These are phyloP conservation scores for Heritiera littoralis DNA, from an alignment of 345 rosid species.

Conservation along the genomic window DNA sequence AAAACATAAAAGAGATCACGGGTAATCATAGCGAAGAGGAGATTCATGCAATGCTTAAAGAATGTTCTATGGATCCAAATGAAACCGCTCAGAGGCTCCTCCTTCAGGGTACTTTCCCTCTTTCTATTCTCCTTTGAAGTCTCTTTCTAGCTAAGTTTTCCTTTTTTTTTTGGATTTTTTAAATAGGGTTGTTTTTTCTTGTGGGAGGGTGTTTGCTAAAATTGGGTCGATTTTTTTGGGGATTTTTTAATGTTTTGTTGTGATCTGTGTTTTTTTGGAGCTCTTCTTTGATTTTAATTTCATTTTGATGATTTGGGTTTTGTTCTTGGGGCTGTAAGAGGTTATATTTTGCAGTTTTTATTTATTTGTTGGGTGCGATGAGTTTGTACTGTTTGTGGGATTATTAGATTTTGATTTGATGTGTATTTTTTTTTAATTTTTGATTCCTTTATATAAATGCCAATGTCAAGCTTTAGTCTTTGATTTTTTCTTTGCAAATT, in stretches of 20 bases:
- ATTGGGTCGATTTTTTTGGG: conserved; percentile 23
- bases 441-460: not conserved
- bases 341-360: not conserved
- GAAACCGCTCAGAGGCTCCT: conserved; percentile 78
- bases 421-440: not conserved
- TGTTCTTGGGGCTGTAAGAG: not conserved
- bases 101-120: conserved; percentile 48
- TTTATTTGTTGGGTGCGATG: conserved; percentile 4
- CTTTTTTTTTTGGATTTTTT: not conserved
- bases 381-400: conserved; percentile 12
- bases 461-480: conserved; percentile 10
- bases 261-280: not conserved
- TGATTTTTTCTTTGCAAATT: not conserved
- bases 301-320: conserved; percentile 22
- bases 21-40: conserved; percentile 84
- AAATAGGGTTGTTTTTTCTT: not conserved
- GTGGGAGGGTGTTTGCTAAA: not conserved
- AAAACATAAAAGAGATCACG: conserved; percentile 73
- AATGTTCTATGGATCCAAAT: conserved; percentile 92
- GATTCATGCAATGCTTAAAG: conserved; percentile 88
- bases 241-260: not conserved
- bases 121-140: not conserved
- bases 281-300: conserved; percentile 14
- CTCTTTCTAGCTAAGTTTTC: conserved; percentile 2
- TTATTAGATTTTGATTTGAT: conserved; percentile 22